Evolutionary conservation across 768 basidiomycete species (phyloP).

Genomic region (Tulasnella sp.): DNA sequence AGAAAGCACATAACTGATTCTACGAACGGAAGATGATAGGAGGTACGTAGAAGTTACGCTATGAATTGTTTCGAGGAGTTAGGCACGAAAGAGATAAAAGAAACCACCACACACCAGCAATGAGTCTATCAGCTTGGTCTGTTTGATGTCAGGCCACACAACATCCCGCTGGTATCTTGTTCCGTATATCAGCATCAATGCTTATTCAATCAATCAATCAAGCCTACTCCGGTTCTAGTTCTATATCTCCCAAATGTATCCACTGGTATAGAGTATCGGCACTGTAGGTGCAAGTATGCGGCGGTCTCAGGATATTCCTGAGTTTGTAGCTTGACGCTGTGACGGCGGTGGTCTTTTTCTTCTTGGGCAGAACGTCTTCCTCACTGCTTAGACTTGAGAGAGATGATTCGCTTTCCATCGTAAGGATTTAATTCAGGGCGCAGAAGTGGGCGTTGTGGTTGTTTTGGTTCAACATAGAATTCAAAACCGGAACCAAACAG

Average conservation of each 20-base stretch:
- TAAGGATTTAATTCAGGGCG: too few species aligned
- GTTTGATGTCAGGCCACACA: constrained; percentile 68
- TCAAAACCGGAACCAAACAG: too few species aligned
- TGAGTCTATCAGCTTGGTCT: constrained; percentile 63
- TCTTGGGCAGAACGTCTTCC: too few species aligned
- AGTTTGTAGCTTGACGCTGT: too few species aligned
- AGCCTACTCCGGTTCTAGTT: constrained; percentile 10
- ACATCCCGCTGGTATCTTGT: constrained; percentile 32
- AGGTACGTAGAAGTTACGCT: constrained; percentile 55
- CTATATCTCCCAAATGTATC: constrained; percentile 4
- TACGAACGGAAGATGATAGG: constrained; percentile 58
- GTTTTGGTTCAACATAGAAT: too few species aligned
- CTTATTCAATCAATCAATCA: neutral
- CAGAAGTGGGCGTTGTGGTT: too few species aligned
- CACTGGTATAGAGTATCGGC: constrained; percentile 3
- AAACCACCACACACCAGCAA: constrained; percentile 31
- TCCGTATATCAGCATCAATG: neutral
- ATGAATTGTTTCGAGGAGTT: neutral
- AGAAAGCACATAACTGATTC: neutral
- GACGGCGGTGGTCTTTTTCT: too few species aligned
- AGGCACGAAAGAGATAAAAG: neutral
- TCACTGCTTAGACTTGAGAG: too few species aligned
- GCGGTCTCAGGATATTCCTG: neutral
- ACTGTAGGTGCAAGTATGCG: constrained; percentile 3
- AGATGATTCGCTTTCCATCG: too few species aligned